Percentiles rank a stretch among this genome's conserved stretches.
phyloP scores from a whole-genome alignment of 306 rosid genomes.

The Cucumis cinereus region DNA sequence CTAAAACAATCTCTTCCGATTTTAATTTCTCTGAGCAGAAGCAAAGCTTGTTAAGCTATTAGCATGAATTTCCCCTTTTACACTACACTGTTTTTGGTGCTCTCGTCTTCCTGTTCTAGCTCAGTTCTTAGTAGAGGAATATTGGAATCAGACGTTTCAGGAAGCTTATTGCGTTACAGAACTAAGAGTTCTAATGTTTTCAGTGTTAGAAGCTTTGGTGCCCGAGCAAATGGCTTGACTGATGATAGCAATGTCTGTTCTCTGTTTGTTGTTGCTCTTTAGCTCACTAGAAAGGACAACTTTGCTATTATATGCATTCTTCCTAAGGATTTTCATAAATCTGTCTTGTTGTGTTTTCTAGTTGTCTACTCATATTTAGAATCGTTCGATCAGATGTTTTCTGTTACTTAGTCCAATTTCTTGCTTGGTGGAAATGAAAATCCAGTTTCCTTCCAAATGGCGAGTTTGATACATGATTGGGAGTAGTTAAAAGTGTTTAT shows the following conservation, averaged over 20 bases:
- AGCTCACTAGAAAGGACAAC: background rate
- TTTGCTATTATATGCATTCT: background rate
- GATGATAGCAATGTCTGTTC: conserved; percentile 26
- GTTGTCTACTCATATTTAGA: background rate
- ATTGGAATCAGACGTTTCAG: background rate
- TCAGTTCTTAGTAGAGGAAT: conserved; percentile 13
- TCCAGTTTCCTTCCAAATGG: background rate
- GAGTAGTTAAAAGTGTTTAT: background rate
- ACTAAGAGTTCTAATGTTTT: conserved; percentile 7
- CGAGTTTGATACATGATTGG: background rate
- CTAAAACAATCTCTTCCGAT: background rate
- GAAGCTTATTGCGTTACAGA: conserved; percentile 4
- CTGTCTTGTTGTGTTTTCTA: background rate
- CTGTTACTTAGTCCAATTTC: background rate
- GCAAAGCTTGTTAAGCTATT: background rate
- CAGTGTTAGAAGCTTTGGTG: conserved; percentile 33
- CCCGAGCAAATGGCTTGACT: conserved; percentile 29
- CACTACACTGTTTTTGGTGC: conserved; percentile 8
- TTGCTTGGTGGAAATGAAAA: background rate
- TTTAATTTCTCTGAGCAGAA: background rate
- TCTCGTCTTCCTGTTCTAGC: conserved; percentile 10
- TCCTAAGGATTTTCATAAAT: background rate
- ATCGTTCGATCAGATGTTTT: background rate
- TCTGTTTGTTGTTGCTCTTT: background rate
- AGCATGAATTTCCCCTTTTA: conserved; percentile 16